A percentile compares a stretch with the other conserved stretches of the same genome.
Conservation (phyloP, 768 basidiomycete genomes). For the Neoboletus brunneissimus region DNA sequence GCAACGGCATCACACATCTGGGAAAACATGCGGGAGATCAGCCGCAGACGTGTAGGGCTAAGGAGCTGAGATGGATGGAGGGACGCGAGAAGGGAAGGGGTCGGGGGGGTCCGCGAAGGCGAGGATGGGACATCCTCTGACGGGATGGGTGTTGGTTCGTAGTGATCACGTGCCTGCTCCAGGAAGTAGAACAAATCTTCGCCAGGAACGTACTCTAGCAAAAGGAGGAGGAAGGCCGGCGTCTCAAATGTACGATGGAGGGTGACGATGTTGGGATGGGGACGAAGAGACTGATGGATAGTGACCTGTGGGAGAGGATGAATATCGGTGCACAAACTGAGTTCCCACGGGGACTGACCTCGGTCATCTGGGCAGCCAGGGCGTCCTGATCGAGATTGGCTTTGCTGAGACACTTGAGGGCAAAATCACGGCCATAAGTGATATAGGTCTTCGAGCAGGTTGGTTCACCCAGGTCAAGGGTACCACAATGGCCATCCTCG, state of each 20-base stretch:
- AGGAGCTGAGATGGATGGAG: conserved; percentile 78
- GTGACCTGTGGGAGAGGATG: conserved; percentile 56
- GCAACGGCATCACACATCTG: conserved; percentile 99
- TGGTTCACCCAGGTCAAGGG: conserved; percentile 51
- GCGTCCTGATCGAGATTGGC: conserved; percentile 88
- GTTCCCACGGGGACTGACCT: conserved; percentile 48
- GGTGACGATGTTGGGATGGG: conserved; percentile 93
- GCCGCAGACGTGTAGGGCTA: conserved; percentile 80
- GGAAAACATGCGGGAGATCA: conserved; percentile 95
- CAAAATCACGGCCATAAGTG: conserved; percentile 77
- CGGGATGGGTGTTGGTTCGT: conserved; percentile 47
- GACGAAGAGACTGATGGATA: conserved; percentile 88
- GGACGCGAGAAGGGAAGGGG: conserved; percentile 86
- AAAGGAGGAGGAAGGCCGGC: conserved; percentile 82
- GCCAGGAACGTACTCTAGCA: conserved; percentile 94
- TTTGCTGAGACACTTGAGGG: conserved; percentile 96
- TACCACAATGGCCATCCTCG: conserved; percentile 54
- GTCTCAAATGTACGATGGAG: conserved; percentile 94
- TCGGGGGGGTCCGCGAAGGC: conserved; percentile 78
- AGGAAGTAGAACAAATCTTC: conserved; percentile 98
- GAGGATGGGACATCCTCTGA: conserved; percentile 16
- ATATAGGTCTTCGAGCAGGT: conserved; percentile 34
- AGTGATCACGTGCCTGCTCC: conserved; percentile 90
- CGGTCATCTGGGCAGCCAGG: conserved; percentile 84
- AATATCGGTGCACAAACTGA: conserved; percentile 3